Base-by-base conservation (phyloP, 202 grass and related monocot genomes). In the Dendrocalamus latiflorus region DNA sequence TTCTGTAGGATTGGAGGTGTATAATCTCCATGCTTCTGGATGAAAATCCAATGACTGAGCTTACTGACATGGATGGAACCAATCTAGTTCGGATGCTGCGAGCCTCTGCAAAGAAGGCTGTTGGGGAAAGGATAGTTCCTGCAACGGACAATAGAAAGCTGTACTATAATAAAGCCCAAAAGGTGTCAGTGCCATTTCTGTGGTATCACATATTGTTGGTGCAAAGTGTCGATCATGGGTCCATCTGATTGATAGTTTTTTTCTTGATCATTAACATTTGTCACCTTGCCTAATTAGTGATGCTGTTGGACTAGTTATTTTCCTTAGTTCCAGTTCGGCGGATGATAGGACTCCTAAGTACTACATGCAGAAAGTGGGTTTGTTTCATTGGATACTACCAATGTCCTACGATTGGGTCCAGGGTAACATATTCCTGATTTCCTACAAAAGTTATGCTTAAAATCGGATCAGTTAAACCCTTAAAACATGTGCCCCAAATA, bases 71-170 rank as follows among this genome's bases (percentile, higher is more conserved):
- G n/a, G 96, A 98, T 91, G 87, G 70, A 81, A 98, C 93, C 65
- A 95, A 98, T 78, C 81, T 95, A 57, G 93, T 98, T 78, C 89
- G 91, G 44, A 90, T 98, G 84, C 86, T 98, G 21, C 86, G 69
- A 78, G 93, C 91, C 68, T 98, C 96, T 83, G 89, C 96, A 30
- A 95, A 88, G 66, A 98, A 95, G 89, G 96, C 96, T 72, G 91
- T 98, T 65, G 96, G 96, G 49, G 96, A 95, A 72, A 98, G 72
- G 57, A 95, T 98, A 74, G 87, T 98, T 90, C 96, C 93, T 85
- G 89, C 91, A 34, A 83, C 62, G 43, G 96, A 98, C 62, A 95
- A 92, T 61, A 90, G 89, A 80, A 98, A 98, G 83, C 72, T 93
- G 86, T 95, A 89, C 82, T 83, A 91, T 71, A 85, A 86, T 76